Conservation (phyloP, 208 protist species). For the Acanthamoeba culbertsoni region DNA sequence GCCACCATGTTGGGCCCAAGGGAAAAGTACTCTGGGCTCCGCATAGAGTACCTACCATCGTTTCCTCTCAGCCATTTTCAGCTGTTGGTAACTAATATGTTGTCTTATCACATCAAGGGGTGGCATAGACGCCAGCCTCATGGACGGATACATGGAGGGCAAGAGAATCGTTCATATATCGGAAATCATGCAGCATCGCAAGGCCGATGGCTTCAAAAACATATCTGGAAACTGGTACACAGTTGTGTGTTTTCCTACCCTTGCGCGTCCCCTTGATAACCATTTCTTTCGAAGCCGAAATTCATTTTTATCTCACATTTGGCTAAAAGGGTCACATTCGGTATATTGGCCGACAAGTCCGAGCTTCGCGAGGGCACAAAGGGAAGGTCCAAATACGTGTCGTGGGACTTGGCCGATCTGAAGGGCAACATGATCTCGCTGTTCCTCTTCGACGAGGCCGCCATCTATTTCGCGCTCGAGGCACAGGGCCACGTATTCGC, state of each 20-base stretch:
- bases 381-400: neutral
- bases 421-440: neutral
- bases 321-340: neutral
- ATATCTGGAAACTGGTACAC: slow-evolving; percentile 1
- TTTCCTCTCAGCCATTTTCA: neutral
- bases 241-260: neutral
- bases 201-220: neutral
- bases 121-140: neutral
- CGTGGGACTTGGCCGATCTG: neutral
- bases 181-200: neutral
- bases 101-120: neutral
- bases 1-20: neutral
- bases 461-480: neutral
- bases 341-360: neutral
- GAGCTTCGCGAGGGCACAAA: neutral
- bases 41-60: neutral
- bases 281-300: neutral
- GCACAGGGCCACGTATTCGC: neutral
- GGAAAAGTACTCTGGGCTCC: neutral
- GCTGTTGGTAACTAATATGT: neutral
- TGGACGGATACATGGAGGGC: neutral
- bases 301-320: neutral
- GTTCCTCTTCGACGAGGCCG: neutral
- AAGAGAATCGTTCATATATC: slow-evolving; percentile 9
- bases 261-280: neutral